Evolutionary conservation across 805 yeast species (phyloP), one percentile per base, ranked within the genome.

Genomic region (Ogataea populi-albae): DNA sequence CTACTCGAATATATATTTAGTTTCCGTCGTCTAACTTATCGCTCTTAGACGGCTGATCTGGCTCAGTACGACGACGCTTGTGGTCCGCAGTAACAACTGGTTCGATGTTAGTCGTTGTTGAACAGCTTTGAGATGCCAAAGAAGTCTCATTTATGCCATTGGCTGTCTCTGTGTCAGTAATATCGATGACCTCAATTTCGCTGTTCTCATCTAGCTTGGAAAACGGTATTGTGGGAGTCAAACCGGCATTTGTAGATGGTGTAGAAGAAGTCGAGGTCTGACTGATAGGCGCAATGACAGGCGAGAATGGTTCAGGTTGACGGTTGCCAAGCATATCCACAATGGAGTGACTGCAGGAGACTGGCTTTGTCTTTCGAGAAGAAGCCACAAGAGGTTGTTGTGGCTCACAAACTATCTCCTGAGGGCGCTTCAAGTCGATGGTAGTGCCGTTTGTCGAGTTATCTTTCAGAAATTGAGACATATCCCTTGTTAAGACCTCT

Each of bases 401-500:
- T 16, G 30, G 28, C 9, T 22, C 30, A 3, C 17, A 7, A 17
- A 14, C 17, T 12, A 25, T 18, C 14, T 23, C 10, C 12, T n/a
- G 21, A 9, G 16, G 10, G 5, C 5, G 22, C 15, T 6, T 10
- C 20, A 17, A 12, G 7, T 34, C 20, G 18, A 19, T 19, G n/a
- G 30, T 24, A 6, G 32, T 17, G 16, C 26, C 43, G 6, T n/a
- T 12, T 7, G 40, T 20, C 12, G 49, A 51, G 20, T 42, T 32
- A 4, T 40, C 44, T 15, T 32, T 34, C 17, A 43, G n/a, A 24
- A 46, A 50, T 24, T 42, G 38, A 16, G 40, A 35, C 27, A 49
- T 35, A 31, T 61, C 60, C 20, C 52, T 59, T 3, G 50, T 46
- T 22, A 66, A 50, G n/a, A 47, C 57, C 20, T 57, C 65, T 1